Base-by-base conservation (phyloP, 202 grass and related monocot genomes). In the Saccharum hybrid region DNA sequence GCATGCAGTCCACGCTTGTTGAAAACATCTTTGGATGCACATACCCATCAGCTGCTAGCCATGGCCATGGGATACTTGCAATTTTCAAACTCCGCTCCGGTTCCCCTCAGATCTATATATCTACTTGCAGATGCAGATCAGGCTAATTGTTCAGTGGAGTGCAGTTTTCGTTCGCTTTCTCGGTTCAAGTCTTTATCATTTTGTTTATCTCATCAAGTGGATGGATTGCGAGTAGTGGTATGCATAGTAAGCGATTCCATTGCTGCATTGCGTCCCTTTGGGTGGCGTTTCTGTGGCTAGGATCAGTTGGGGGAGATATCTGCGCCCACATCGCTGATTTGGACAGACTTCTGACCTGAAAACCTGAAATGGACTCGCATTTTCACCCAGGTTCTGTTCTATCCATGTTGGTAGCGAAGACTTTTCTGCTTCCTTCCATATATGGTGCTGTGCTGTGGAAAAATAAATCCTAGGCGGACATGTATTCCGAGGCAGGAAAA, bases 1-100 rank as follows among this genome's bases (percentile, higher is more conserved):
- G 70, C 81, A 63, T 13, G 66, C 81, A 77, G 41, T 77, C 34
- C 66, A 73, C 11, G 59, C 42, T 85, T 72, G n/a, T 10, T 71
- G 7, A 75, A 76, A 48, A 54, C 63, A 51, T 42, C 67, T 88
- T 79, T 78, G 75, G 81, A 78, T 63, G 23, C 42, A 45, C 28
- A 41, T 71, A 63, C 31, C 59, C 31, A 75, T 57, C 64, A 79
- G 59, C 34, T 85, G 43, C 72, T 81, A 77, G 48, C 5, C 46
- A 1, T 46, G 37, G 57, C 65, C 59, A 39, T 45, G 40, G 59
- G 60, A 72, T 87, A 40, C 2, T 60, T 61, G 75, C 42, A 23
- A 48, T 71, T 85, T 73, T 41, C 75, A 72, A 72, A 4, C 67
- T 66, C 62, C 45, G 14, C 42, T 72, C 22, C 7, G 36, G 19